These are phyloP conservation scores for Gardenia jasminoides DNA, from an alignment of 257 asterid genomes.

Conservation along the genomic window DNA sequence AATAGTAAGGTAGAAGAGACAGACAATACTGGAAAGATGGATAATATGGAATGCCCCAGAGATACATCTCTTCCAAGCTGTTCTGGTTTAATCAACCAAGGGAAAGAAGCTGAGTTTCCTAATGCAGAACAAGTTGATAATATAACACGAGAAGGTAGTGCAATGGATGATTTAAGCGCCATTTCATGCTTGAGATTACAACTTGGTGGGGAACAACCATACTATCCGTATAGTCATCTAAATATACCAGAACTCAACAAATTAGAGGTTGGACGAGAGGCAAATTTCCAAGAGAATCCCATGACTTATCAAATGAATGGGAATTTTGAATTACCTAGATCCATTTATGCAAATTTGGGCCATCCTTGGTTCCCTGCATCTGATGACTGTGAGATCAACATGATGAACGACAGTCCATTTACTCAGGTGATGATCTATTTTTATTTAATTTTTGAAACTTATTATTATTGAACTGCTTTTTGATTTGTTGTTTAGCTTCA, in stretches of 20 bases:
- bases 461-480: not conserved
- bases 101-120: conserved; percentile 31
- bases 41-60: conserved; percentile 38
- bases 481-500: not conserved
- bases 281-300: conserved; percentile 40
- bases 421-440: conserved; percentile 46
- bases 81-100: conserved; percentile 44
- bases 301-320: conserved; percentile 50
- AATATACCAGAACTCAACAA: conserved; percentile 41
- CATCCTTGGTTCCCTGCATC: conserved; percentile 44
- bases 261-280: conserved; percentile 45
- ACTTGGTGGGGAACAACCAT: conserved; percentile 44
- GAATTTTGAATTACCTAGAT: conserved; percentile 57
- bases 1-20: conserved; percentile 18
- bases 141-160: conserved; percentile 47
- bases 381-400: conserved; percentile 41
- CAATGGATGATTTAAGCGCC: conserved; percentile 53
- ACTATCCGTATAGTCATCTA: conserved; percentile 39
- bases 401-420: conserved; percentile 48
- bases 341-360: conserved; percentile 40
- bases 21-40: conserved; percentile 5
- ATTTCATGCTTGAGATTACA: conserved; percentile 51
- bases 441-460: not conserved
- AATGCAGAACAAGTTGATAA: conserved; percentile 38
- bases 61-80: conserved; percentile 48